Conservation (phyloP, 1,284 basidiomycete genomes). For the Sanghuangporus sanghuang region DNA sequence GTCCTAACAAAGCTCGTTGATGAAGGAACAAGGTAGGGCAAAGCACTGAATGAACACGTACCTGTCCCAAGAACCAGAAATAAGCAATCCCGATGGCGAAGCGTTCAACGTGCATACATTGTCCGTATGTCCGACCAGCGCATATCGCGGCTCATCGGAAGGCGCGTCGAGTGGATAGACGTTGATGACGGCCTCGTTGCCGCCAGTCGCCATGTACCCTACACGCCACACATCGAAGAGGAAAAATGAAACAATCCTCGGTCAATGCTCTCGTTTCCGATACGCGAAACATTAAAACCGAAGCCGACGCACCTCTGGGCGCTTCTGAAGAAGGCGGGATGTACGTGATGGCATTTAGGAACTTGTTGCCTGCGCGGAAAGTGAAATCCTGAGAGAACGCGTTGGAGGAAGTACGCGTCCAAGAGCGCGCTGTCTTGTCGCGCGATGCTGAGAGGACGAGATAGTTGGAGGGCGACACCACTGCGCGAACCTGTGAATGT, state of each 20-base stretch:
- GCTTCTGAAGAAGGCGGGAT: constrained; percentile 61
- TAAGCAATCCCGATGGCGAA: constrained; percentile 63
- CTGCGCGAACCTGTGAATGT: constrained; percentile 61
- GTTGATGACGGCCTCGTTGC: constrained; percentile 82
- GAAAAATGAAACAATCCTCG: background rate
- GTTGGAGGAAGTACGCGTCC: constrained; percentile 54
- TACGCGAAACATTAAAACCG: background rate
- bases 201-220: constrained; percentile 84
- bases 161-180: constrained; percentile 60
- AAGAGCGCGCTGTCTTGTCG: constrained; percentile 84
- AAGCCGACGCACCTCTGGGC: constrained; percentile 53
- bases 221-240: constrained; percentile 13
- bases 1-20: constrained; percentile 48
- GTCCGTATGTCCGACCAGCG: constrained; percentile 83
- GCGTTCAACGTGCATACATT: constrained; percentile 89
- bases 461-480: constrained; percentile 63
- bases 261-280: background rate
- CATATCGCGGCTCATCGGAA: constrained; percentile 66
- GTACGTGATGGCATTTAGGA: constrained; percentile 79
- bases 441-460: constrained; percentile 85
- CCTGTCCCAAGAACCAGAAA: constrained; percentile 99
- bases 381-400: constrained; percentile 49
- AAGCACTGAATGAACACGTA: constrained; percentile 33
- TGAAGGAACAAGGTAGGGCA: constrained; percentile 9
- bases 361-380: constrained; percentile 68